A percentile compares a stretch with the other conserved stretches of the same genome.
phyloP scores from a whole-genome alignment of 257 asterid genomes.

The Solanum pimpinellifolium region DNA sequence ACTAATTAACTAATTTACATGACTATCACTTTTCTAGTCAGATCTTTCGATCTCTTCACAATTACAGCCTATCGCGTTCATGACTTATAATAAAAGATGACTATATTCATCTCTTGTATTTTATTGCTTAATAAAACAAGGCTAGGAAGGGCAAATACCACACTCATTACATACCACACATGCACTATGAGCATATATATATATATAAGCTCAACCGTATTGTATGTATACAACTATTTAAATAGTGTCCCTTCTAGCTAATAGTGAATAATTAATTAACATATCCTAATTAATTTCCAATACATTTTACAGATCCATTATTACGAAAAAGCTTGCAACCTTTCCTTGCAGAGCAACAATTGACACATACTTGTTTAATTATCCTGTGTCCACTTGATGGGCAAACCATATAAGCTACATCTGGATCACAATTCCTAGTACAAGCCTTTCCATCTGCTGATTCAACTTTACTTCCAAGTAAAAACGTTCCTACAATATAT shows the following conservation, averaged over 20 bases:
- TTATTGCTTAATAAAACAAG: no score
- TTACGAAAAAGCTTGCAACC: not conserved
- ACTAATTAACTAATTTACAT: not conserved
- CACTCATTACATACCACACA: no score
- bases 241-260: not conserved
- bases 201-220: not conserved
- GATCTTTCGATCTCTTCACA: no score
- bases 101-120: not conserved
- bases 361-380: not conserved
- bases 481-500: not conserved
- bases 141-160: no score
- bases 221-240: not conserved
- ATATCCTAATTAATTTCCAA: not conserved
- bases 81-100: not conserved
- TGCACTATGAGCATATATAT: no score
- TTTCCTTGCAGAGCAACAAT: not conserved
- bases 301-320: not conserved
- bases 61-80: no score
- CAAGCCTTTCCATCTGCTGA: not conserved
- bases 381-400: not conserved
- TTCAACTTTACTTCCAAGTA: not conserved
- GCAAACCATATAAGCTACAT: not conserved
- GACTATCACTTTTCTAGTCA: no score
- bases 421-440: not conserved
- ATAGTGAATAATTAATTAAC: not conserved